These are phyloP conservation scores for Taphrina pruni DNA, from an alignment of 1,139 yeast species.

Conservation along the genomic window DNA sequence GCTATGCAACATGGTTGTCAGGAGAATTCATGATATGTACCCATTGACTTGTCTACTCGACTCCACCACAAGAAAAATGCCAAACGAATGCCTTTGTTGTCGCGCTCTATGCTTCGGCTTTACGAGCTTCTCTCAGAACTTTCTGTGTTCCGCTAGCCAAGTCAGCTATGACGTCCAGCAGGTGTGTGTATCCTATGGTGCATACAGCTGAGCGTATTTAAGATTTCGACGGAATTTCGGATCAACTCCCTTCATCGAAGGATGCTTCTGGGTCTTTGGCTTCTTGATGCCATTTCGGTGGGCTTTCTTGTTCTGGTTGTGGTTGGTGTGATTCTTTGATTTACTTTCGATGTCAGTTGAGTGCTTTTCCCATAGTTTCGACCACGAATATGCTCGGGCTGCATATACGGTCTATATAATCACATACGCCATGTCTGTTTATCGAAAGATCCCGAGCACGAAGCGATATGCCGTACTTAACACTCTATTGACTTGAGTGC, in stretches of 20 bases:
- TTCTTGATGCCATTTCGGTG: conserved; percentile 98
- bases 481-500: conserved; percentile 1
- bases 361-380: not conserved
- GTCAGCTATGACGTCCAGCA: not conserved
- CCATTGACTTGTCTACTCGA: not conserved
- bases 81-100: not conserved
- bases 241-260: conserved; percentile 98
- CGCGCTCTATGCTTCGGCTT: conserved; percentile 24
- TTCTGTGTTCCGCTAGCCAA: conserved; percentile 32
- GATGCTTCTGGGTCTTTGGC: conserved; percentile 97
- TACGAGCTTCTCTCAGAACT: conserved; percentile 22
- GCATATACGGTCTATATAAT: not conserved
- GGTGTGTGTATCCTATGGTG: not conserved
- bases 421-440: conserved; percentile 19
- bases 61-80: conserved; percentile 2
- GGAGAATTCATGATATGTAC: conserved; percentile 2
- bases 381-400: not conserved
- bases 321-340: conserved; percentile 98
- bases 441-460: not conserved
- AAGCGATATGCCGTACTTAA: not conserved
- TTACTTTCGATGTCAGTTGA: conserved; percentile 53
- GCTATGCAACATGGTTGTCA: not conserved
- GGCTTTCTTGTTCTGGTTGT: conserved; percentile 99
- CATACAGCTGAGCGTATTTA: conserved; percentile 53
- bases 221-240: conserved; percentile 99